Conservation (phyloP, 495 filamentous ascomycete species). For the Daldinia loculata region DNA sequence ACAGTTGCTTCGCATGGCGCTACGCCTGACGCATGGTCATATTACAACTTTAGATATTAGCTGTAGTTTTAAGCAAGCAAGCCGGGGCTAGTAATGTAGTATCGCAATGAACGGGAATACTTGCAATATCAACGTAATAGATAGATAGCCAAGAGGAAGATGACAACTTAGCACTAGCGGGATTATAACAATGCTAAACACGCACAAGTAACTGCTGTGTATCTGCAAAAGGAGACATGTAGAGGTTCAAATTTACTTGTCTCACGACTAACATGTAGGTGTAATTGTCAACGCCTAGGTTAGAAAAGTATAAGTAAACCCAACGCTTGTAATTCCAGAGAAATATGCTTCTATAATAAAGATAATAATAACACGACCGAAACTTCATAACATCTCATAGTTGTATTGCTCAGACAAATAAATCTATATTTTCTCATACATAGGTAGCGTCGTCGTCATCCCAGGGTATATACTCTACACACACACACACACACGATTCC, state of each 20-base stretch:
- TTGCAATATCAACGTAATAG: too few species aligned
- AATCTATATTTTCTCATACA: slow-evolving; percentile 1
- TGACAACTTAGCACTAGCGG: not conserved
- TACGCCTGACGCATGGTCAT: not conserved
- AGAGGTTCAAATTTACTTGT: too few species aligned
- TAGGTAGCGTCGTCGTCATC: slow-evolving; percentile 11
- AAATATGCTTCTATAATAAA: not conserved
- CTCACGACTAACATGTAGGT: not conserved
- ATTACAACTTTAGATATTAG: not conserved
- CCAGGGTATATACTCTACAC: slow-evolving; percentile 26
- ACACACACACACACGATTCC: slow-evolving; percentile 6
- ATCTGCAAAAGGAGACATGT: not conserved
- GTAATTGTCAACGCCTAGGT: not conserved
- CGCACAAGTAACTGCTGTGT: not conserved
- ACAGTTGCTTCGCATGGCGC: not conserved
- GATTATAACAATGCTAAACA: not conserved
- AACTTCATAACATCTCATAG: slow-evolving; percentile 1
- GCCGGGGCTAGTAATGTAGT: not conserved
- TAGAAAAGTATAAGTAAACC: not conserved
- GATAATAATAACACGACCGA: not conserved
- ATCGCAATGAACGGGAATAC: not conserved
- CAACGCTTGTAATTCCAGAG: not conserved
- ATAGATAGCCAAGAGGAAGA: not conserved
- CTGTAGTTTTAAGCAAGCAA: not conserved
- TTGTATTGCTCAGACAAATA: not conserved